A percentile compares a stretch with the other conserved stretches of the same genome.
Evolutionary conservation across 805 yeast genomes (phyloP).

Genomic region (Candida easanensis): DNA sequence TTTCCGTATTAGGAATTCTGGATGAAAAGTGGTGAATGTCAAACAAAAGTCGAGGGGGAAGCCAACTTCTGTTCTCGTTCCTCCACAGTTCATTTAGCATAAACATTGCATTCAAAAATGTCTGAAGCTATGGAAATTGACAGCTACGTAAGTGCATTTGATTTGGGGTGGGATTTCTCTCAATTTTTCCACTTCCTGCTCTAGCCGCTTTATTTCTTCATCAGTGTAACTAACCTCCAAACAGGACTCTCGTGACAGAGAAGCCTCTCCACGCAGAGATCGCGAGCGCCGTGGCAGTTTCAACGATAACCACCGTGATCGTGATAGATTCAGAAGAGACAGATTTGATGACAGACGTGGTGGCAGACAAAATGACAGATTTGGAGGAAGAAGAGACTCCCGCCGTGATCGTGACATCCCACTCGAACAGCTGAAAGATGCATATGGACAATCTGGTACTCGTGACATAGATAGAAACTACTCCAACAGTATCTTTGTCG

Average conservation of each 20-base stretch:
- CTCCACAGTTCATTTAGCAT: no score
- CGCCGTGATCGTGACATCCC: slow-evolving; percentile 1
- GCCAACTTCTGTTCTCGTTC: no score
- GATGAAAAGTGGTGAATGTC: no score
- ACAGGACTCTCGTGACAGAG: slow-evolving; percentile 27
- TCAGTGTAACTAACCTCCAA: slow-evolving; percentile 9
- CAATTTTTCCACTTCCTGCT: neutral
- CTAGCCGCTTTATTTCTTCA: neutral
- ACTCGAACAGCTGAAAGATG: slow-evolving; percentile 31
- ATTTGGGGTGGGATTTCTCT: no score
- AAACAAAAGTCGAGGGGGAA: no score
- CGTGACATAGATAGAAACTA: slow-evolving; percentile 54
- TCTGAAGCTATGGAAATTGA: slow-evolving; percentile 61
- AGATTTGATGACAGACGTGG: slow-evolving; percentile 29
- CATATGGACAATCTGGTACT: slow-evolving; percentile 23
- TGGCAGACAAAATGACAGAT: slow-evolving; percentile 14
- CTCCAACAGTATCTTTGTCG: slow-evolving; percentile 67
- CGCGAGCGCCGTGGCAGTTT: slow-evolving; percentile 4
- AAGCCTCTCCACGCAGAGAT: slow-evolving; percentile 32
- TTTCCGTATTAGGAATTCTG: no score
- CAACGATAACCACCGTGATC: slow-evolving; percentile 6
- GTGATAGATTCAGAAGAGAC: slow-evolving; percentile 27
- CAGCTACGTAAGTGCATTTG: slow-evolving; percentile 20
- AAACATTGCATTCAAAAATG: no score
- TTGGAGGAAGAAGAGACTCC: neutral